Evolutionary conservation across 768 basidiomycete species (phyloP).

Genomic region (Lentinula lateritia): DNA sequence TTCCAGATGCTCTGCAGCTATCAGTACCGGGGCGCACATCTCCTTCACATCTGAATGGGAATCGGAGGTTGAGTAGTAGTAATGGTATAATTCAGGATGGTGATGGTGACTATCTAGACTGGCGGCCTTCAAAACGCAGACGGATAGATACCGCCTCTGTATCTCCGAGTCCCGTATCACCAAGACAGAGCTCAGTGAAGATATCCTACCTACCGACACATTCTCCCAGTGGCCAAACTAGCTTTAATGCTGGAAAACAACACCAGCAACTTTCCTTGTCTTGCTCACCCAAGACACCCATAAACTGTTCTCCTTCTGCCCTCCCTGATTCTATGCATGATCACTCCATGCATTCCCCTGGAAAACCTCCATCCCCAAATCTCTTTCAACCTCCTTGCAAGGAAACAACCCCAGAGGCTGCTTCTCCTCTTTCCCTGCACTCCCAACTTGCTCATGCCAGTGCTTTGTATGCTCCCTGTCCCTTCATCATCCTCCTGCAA

Average conservation of each 20-base stretch:
- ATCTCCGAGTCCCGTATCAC: not conserved
- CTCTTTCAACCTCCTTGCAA: no score
- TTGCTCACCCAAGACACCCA: no score
- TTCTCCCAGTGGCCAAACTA: not conserved
- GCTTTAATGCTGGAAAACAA: not conserved
- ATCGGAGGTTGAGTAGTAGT: not conserved
- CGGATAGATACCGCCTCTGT: not conserved
- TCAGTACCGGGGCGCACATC: not conserved
- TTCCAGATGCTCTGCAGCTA: not conserved
- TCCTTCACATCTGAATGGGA: not conserved
- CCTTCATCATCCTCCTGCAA: not conserved
- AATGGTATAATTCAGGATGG: not conserved
- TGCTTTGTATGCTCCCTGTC: not conserved
- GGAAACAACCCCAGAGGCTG: no score
- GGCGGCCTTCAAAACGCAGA: not conserved
- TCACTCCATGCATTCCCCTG: no score
- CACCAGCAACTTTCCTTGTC: not conserved
- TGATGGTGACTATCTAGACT: not conserved
- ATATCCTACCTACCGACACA: not conserved
- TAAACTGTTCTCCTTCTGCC: no score
- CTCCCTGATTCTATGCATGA: not conserved
- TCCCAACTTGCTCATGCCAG: not conserved
- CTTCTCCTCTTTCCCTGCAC: no score
- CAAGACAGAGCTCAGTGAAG: not conserved
- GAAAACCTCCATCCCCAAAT: no score